A percentile compares a stretch with the other conserved stretches of the same genome.
These are phyloP conservation scores for Raphidocelis subcapitata DNA, from an alignment of 139 green algal genomes.

Conservation along the genomic window DNA sequence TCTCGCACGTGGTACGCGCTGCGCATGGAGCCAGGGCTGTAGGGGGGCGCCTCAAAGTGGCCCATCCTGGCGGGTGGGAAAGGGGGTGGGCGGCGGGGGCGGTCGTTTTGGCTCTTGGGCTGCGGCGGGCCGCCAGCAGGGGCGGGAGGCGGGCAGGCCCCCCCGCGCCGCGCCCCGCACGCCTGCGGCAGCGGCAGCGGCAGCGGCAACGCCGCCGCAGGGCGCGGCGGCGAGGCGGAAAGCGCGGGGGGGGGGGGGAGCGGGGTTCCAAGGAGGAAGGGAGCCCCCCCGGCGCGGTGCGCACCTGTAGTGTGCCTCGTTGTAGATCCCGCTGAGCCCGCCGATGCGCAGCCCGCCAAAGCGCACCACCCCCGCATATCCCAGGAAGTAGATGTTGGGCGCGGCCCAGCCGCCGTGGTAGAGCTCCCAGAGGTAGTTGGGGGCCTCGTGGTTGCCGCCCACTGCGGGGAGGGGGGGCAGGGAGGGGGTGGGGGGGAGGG, in stretches of 20 bases:
- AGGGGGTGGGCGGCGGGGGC: no score
- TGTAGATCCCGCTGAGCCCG: constrained; percentile 95
- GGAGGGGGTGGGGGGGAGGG: background rate
- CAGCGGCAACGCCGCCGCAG: no score
- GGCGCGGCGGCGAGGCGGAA: no score
- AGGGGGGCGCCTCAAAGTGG: constrained; percentile 86
- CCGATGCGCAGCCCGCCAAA: constrained; percentile 95
- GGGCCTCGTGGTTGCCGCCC: constrained; percentile 97
- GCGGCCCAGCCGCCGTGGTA: constrained; percentile 96
- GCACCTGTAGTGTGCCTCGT: constrained; percentile 58
- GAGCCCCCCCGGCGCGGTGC: background rate
- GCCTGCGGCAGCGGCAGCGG: no score
- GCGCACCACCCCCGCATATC: constrained; percentile 56
- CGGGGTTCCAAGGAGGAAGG: no score
- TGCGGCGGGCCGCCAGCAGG: no score
- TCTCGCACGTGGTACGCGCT: constrained; percentile 92
- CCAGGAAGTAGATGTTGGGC: constrained; percentile 96
- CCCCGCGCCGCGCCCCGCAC: no score
- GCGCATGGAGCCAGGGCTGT: constrained; percentile 69
- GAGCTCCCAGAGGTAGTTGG: constrained; percentile 95
- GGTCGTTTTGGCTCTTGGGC: no score
- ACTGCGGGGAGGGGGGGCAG: constrained; percentile 61
- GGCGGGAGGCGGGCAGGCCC: no score
- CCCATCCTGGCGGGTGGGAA: constrained; percentile 44
- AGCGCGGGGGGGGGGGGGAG: no score